Evolutionary conservation across 345 rosid genomes (phyloP).

Genomic region (Moringa oleifera): DNA sequence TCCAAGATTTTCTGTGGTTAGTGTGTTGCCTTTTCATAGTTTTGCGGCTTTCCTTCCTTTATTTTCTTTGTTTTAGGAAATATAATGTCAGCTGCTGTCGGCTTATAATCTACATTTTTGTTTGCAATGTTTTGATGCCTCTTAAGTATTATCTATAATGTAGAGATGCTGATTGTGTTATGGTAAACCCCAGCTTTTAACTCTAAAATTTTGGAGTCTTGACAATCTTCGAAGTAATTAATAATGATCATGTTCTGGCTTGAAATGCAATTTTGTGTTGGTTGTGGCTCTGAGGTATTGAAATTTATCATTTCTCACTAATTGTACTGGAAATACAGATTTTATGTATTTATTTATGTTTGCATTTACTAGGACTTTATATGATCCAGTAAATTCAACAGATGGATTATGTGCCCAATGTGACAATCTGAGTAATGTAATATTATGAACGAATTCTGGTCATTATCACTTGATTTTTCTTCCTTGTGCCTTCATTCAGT

Average conservation of each 20-base stretch:
- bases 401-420: not conserved
- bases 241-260: not conserved
- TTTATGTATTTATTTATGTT: too few species aligned
- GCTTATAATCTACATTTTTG: too few species aligned
- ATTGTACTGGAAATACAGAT: too few species aligned
- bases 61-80: too few species aligned
- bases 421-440: not conserved
- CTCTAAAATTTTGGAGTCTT: too few species aligned
- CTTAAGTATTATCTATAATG: too few species aligned
- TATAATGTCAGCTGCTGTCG: too few species aligned
- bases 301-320: too few species aligned
- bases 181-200: not conserved
- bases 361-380: not conserved
- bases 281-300: not conserved
- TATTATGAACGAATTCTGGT: not conserved
- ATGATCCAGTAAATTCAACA: not conserved
- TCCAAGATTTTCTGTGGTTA: too few species aligned
- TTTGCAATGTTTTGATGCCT: not conserved
- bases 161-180: not conserved
- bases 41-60: too few species aligned
- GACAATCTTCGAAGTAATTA: too few species aligned
- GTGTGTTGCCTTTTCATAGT: too few species aligned
- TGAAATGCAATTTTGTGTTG: not conserved
- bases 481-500: not conserved
- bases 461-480: not conserved